These are phyloP conservation scores for Taphrina flavorubra DNA, from an alignment of 1,139 yeast species.

Conservation along the genomic window DNA sequence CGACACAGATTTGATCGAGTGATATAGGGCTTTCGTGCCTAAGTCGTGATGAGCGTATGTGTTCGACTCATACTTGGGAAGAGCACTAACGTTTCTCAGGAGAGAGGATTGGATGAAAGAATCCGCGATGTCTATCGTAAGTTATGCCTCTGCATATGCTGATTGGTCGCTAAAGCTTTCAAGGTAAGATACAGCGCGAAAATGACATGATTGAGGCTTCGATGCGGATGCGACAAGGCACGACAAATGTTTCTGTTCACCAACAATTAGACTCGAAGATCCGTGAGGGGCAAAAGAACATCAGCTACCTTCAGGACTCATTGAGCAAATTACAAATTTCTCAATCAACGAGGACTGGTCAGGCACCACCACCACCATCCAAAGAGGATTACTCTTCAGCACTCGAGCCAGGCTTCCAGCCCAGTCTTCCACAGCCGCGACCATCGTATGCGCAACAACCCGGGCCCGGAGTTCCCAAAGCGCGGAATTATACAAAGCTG, in stretches of 20 bases:
- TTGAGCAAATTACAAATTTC: slow-evolving; percentile 62
- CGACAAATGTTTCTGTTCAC: slow-evolving; percentile 79
- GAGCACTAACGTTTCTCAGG: slow-evolving; percentile 1
- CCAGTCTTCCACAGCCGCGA: slow-evolving; percentile 39
- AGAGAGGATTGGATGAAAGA: slow-evolving; percentile 25
- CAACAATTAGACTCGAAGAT: slow-evolving; percentile 90
- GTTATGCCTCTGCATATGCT: not conserved
- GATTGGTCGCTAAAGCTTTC: not conserved
- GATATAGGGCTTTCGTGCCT: not conserved
- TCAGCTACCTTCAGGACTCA: slow-evolving; percentile 82
- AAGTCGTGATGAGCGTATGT: slow-evolving; percentile 23
- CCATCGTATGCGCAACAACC: slow-evolving; percentile 30
- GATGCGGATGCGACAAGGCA: slow-evolving; percentile 74
- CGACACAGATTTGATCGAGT: slow-evolving; percentile 2
- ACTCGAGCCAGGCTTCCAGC: slow-evolving; percentile 17
- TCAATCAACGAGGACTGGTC: slow-evolving; percentile 12
- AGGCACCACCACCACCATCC: slow-evolving; percentile 16
- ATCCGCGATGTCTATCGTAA: slow-evolving; percentile 31
- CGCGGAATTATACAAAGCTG: slow-evolving; percentile 45
- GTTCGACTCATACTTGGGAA: too few relatives aligned
- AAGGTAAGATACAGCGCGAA: slow-evolving; percentile 54
- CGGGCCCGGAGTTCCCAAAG: slow-evolving; percentile 29
- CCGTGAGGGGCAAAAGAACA: slow-evolving; percentile 87
- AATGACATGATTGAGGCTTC: slow-evolving; percentile 87
- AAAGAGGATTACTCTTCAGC: slow-evolving; percentile 11